A percentile compares a stretch with the other conserved stretches of the same genome.
Evolutionary conservation across 2,329 filamentous ascomycete genomes (phyloP).

Genomic region (Pyrenochaeta sp.): DNA sequence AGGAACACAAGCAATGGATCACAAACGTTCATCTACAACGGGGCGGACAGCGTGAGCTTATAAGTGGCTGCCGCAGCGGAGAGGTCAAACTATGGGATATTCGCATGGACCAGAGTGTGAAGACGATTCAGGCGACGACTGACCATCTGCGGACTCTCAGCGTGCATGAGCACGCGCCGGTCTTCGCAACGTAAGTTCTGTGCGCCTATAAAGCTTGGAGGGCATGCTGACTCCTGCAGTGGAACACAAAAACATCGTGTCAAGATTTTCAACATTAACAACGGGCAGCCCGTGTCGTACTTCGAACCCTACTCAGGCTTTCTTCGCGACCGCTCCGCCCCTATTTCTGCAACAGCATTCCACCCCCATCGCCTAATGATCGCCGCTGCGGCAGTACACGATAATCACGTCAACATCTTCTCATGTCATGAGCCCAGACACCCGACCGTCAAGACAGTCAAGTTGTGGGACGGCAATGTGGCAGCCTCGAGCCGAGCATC

Average conservation of each 20-base stretch:
- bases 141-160: slow-evolving; percentile 85
- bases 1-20: slow-evolving; percentile 95
- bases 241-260: slow-evolving; percentile 88
- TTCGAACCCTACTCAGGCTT: slow-evolving; percentile 93
- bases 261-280: slow-evolving; percentile 86
- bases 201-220: slow-evolving; percentile 68
- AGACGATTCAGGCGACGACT: slow-evolving; percentile 76
- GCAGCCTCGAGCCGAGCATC: slow-evolving; percentile 28
- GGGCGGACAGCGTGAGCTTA: slow-evolving; percentile 87
- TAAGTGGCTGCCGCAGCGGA: slow-evolving; percentile 90
- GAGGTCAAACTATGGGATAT: slow-evolving; percentile 98
- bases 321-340: slow-evolving; percentile 79
- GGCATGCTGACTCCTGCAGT: slow-evolving; percentile 56
- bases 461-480: slow-evolving; percentile 43
- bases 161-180: slow-evolving; percentile 94
- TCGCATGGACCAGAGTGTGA: slow-evolving; percentile 80
- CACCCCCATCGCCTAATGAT: slow-evolving; percentile 94
- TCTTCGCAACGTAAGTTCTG: slow-evolving; percentile 70
- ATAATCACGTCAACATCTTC: slow-evolving; percentile 91
- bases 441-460: slow-evolving; percentile 36
- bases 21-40: slow-evolving; percentile 97
- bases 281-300: slow-evolving; percentile 78
- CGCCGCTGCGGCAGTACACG: slow-evolving; percentile 84
- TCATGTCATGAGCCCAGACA: slow-evolving; percentile 53
- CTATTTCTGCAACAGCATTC: slow-evolving; percentile 90